These are phyloP conservation scores for Circinella umbellata DNA, from an alignment of 371 early-diverging fungal species.

Conservation along the genomic window DNA sequence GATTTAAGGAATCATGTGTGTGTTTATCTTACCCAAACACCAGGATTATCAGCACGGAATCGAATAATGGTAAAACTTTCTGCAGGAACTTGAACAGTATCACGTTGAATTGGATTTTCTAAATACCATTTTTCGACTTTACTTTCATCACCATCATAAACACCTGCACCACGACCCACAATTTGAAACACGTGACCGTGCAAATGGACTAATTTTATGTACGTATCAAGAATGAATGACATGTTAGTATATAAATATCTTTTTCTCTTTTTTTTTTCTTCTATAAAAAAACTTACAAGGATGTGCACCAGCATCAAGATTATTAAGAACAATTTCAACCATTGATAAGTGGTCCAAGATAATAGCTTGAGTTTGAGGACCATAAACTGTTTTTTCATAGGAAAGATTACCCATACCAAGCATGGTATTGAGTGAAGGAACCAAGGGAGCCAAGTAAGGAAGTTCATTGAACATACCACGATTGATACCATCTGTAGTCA, in stretches of 20 bases:
- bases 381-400: conserved; percentile 63
- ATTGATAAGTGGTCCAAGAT: conserved; percentile 57
- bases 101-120: conserved; percentile 67
- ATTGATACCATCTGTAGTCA: conserved; percentile 76
- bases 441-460: conserved; percentile 70
- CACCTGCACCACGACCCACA: conserved; percentile 56
- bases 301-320: conserved; percentile 50
- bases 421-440: conserved; percentile 74
- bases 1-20: too few species aligned
- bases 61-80: conserved; percentile 56
- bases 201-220: conserved; percentile 44
- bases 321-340: conserved; percentile 65
- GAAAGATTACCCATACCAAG: conserved; percentile 63
- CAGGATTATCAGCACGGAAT: conserved; percentile 67
- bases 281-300: conserved; percentile 36
- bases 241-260: background rate
- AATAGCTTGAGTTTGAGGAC: conserved; percentile 59
- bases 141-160: conserved; percentile 39
- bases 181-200: conserved; percentile 70
- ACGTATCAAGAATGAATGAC: conserved; percentile 4
- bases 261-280: too few species aligned
- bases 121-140: conserved; percentile 36
- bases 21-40: conserved; percentile 22
- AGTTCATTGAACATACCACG: conserved; percentile 83
- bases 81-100: conserved; percentile 56